Base-by-base conservation (phyloP, 306 rosid species). In the Vicia villosa region DNA sequence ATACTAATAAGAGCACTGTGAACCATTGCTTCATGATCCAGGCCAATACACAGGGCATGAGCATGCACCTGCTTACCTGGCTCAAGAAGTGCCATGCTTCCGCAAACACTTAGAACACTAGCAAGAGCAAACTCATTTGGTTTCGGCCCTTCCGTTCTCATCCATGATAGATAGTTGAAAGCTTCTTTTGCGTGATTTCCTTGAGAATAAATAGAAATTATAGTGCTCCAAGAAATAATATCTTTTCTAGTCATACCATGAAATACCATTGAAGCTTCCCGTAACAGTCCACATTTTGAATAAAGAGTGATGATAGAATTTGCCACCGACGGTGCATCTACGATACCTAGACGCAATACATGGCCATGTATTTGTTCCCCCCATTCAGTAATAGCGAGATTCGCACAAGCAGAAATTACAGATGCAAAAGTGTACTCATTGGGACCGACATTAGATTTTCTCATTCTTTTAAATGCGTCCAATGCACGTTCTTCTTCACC, bases 141-240 rank as follows among this genome's bases (percentile, higher is more conserved):
- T 62, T 74, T 81, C 28, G 76, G 82, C 51, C 87, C 94, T 57
- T 87, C 91, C 66, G 79, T 85, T 82, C 89, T 88, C 96, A 91
- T 91, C 84, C 77, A 67, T 20, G 85, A 87, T 17, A 91, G 77
- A 78, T 82, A 87, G 77, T 84, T 77, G 21, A 89, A 91, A 59
- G 85, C 91, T 72, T 89, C 86, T 71, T 81, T 80, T 15, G 88
- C 94, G 42, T 81, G 79, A 63, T 90, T 89, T 74, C 62, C 90
- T 81, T 87, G 97, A 86, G 88, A 85, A 83, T 87, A 89, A 22
- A 87, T 86, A 7, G 82, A 83, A 79, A 87, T 85, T 70, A 89
- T 80, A 77, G 93, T 89, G 87, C 89, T 91, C 97, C 96, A 91
- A 56, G 97, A 85, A 78, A 91, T 78, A 77, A 91, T 68, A 72